Base-by-base conservation (phyloP, 768 basidiomycete species). In the Coprinopsis strossmayeri region DNA sequence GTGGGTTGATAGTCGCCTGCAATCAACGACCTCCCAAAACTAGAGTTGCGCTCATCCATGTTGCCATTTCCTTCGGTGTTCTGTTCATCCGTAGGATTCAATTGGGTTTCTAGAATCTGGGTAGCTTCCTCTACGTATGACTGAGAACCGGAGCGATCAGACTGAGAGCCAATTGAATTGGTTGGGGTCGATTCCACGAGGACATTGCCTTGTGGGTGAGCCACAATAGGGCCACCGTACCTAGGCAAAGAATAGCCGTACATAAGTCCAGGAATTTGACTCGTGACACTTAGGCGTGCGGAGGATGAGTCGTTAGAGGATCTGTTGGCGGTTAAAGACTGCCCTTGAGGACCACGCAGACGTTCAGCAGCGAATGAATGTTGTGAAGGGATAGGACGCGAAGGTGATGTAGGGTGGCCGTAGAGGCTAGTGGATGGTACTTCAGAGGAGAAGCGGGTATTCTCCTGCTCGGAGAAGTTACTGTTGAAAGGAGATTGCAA, bases 141-240 rank as follows among this genome's bases (percentile, higher is more conserved):
- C 30, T 63, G 60, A 5, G 30, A 7, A 7, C 30, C 30, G 15
- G 7, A 32, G 9, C 10, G 18, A 65, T 45, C 7, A 27, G 25
- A 63, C 46, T 70, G 70, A 3, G 72, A 71, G 34, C 65, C 64
- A 26, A 61, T 67, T 0, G 75, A 75, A 43, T 67, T 58, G 3
- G 73, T 73, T 2, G 82, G 82, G 39, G 82, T 83, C 30, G 74
- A 65, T 41, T 65, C 75, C 1, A 81, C 80, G 9, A 51, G 37
- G 15, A 51, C 34, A 2, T 30, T 51, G 40, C 43, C 43, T 24
- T 39, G 48, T 24, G 25, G 15, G 4, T 21, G 15, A 5, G 47
- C 28, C 15, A 32, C 32, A 24, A 35, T 23, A 1, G 48, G 41
- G 3, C 40, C 40, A 15, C 30, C 32, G 25, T 18, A 38, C 17